Percentiles rank a stretch among this genome's conserved stretches.
Evolutionary conservation across 345 rosid species (phyloP).

Genomic region (Erysimum cheiranthoides): DNA sequence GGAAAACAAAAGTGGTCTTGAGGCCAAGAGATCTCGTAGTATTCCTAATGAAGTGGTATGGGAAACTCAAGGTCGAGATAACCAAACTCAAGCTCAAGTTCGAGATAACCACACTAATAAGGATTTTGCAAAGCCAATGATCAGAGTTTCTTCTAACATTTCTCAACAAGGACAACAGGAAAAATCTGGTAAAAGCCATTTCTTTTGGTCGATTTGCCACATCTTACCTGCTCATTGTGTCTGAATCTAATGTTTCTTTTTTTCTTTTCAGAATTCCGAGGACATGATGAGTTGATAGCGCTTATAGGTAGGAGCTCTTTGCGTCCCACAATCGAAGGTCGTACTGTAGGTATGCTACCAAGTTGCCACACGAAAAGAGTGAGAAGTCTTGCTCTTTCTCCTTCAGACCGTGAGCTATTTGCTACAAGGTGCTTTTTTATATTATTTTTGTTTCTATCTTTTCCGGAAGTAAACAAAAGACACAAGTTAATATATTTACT

Average conservation of each 20-base stretch:
- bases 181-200: conserved; percentile 33
- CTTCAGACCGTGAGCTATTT: conserved; percentile 41
- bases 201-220: conserved; percentile 15
- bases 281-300: conserved; percentile 48
- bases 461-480: background rate
- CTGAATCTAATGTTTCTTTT: conserved; percentile 6
- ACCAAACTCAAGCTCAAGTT: conserved; percentile 14
- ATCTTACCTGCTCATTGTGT: conserved; percentile 18
- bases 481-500: conserved; percentile 1
- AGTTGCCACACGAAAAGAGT: conserved; percentile 48
- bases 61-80: conserved; percentile 12
- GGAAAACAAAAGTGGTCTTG: background rate
- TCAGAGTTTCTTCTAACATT: conserved; percentile 31
- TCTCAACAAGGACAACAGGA: conserved; percentile 33
- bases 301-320: conserved; percentile 48
- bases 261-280: conserved; percentile 37
- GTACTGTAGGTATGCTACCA: conserved; percentile 42
- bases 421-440: conserved; percentile 41
- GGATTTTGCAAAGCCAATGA: conserved; percentile 26
- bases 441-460: conserved; percentile 1
- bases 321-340: conserved; percentile 41
- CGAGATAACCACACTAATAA: conserved; percentile 28
- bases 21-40: conserved; percentile 17
- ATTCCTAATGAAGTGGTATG: background rate
- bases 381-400: conserved; percentile 49